Evolutionary conservation across 1,284 basidiomycete species (phyloP), one percentile per base, ranked within the genome.

Genomic region (Pholiota adiposa): DNA sequence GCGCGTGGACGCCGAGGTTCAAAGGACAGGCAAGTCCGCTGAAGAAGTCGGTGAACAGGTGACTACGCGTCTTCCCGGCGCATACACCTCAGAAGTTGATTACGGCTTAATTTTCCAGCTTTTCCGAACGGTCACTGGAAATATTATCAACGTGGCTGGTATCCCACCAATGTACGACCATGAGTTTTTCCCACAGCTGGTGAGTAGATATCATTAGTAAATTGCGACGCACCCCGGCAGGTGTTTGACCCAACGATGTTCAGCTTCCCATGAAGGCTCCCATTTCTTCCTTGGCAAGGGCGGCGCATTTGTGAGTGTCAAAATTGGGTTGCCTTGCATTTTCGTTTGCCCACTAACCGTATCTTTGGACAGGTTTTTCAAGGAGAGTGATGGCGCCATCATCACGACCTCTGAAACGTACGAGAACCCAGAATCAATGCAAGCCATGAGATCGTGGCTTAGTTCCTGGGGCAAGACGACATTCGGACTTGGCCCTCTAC

Each of bases 131-230:
- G 25, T 51, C 9, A 25, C 29, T 23, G 49, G 50, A 23, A 23
- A n/a, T 6, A 9, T 61, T 2, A 31, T 61, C n/a, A 54, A 57
- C 21, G 21, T 64, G 5, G 16, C 44, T 23, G 63, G 63, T 8
- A 11, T 62, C 7, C 57, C 63, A n/a, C 51, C 51, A 4, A 64
- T 64, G 63, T 61, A 64, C 19, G 63, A 64, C 27, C 54, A 56
- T 18, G 63, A 64, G 33, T 60, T 57, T 25, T 61, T 60, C 43
- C 63, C 63, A 16, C 63, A 64, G 29, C 33, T 53, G 31, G 63
- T 64, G 4, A 19, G 60, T 34, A 11, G 18, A 5, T 8, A 23
- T n/a, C 36, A 38, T 38, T 38, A 38, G 4, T 25, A 19, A 7
- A 29, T 4, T 5, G 12, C 14, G 25, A 11, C 14, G 34, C 23